A percentile compares a stretch with the other conserved stretches of the same genome.
Conservation (phyloP, 2,329 filamentous ascomycete species). For the Metarhizium humberi region DNA sequence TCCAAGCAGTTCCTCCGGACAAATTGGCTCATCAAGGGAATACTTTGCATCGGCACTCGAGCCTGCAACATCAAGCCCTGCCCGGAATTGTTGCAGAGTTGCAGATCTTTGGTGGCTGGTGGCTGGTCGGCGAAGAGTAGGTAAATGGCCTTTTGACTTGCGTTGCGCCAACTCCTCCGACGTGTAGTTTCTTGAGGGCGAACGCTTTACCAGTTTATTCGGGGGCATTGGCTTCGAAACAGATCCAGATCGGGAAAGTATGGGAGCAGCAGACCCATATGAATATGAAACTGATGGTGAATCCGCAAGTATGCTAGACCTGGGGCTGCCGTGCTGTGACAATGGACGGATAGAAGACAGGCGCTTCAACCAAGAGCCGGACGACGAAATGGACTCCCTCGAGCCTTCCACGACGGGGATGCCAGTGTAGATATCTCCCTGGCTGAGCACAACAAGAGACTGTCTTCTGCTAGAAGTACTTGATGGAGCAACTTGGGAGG, state of each 20-base stretch:
- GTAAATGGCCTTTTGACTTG: constrained; percentile 50
- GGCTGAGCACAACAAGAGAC: constrained; percentile 23
- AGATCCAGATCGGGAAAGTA: constrained; percentile 35
- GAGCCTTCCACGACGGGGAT: constrained; percentile 30
- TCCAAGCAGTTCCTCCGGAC: constrained; percentile 19
- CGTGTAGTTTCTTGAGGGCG: constrained; percentile 40
- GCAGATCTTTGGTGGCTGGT: constrained; percentile 72
- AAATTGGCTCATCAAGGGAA: constrained; percentile 25
- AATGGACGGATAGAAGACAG: constrained; percentile 59
- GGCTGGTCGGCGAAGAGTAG: constrained; percentile 61
- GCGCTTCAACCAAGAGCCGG: constrained; percentile 63
- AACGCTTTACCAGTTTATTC: constrained; percentile 72
- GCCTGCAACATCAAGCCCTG: constrained; percentile 17
- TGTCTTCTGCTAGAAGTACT: constrained; percentile 30
- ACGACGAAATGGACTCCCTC: constrained; percentile 51
- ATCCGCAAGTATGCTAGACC: constrained; percentile 56
- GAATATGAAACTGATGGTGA: constrained; percentile 58
- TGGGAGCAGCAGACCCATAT: constrained; percentile 57
- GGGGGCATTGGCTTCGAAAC: constrained; percentile 41
- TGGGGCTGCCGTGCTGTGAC: constrained; percentile 54
- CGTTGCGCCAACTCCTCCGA: constrained; percentile 32
- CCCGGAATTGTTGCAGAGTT: constrained; percentile 50
- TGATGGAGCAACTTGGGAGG: constrained; percentile 31
- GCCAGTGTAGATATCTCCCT: not conserved
- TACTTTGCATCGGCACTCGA: constrained; percentile 18